Conservation (phyloP, 176 grass and related monocot genomes). For the Bonia amplexicaulis region DNA sequence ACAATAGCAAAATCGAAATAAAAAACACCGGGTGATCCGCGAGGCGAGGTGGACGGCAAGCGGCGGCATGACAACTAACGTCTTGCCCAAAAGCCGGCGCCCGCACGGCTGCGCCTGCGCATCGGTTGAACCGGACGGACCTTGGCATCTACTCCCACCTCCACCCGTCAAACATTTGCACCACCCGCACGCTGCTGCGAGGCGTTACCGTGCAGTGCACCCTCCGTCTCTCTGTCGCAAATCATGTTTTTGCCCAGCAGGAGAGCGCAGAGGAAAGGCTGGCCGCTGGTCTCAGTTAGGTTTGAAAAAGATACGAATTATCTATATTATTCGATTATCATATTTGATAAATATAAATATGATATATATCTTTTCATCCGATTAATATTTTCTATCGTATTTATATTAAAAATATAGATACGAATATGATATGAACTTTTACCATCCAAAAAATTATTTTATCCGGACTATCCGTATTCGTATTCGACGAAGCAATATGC, state of each 20-base stretch:
- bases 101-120: not conserved
- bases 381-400: too few species aligned
- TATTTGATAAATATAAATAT: too few species aligned
- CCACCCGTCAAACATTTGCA: not conserved
- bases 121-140: not conserved
- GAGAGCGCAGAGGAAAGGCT: not conserved
- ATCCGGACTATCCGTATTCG: too few species aligned
- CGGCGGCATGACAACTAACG: not conserved
- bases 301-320: too few species aligned
- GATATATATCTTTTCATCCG: too few species aligned
- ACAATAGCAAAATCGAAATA: too few species aligned
- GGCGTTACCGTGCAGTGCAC: constrained; percentile 12
- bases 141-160: not conserved
- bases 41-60: constrained; percentile 21
- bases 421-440: too few species aligned
- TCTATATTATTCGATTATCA: too few species aligned
- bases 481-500: too few species aligned
- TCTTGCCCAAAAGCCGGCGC: not conserved
- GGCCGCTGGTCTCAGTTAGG: constrained; percentile 17
- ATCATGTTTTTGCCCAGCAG: constrained; percentile 7
- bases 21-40: not conserved
- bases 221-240: not conserved
- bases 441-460: too few species aligned
- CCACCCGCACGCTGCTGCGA: not conserved
- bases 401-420: too few species aligned